These are phyloP conservation scores for Stemphylium beticola DNA, from an alignment of 2,329 filamentous ascomycete genomes.

Conservation along the genomic window DNA sequence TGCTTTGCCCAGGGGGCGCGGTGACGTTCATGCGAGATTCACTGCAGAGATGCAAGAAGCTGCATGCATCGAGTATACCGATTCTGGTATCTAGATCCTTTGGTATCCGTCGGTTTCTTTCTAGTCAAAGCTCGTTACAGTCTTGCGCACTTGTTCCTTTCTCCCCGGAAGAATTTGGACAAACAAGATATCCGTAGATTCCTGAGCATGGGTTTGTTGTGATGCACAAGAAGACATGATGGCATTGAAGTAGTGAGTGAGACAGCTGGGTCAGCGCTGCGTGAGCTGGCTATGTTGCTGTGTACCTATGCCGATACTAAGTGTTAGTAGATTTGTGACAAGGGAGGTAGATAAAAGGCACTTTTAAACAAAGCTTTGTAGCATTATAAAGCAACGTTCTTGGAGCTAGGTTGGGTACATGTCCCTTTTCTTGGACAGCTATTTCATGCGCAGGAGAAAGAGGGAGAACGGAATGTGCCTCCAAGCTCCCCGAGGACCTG, in stretches of 20 bases:
- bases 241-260: constrained; percentile 9
- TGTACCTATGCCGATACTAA: constrained; percentile 46
- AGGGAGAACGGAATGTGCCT: not conserved
- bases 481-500: too few species aligned
- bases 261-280: constrained; percentile 31
- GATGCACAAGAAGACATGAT: constrained; percentile 14
- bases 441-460: constrained; percentile 38
- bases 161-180: constrained; percentile 1
- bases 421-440: constrained; percentile 27
- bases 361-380: constrained; percentile 19
- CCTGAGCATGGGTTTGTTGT: constrained; percentile 20
- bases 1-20: too few species aligned
- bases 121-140: too few species aligned
- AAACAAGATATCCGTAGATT: constrained; percentile 28
- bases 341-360: too few species aligned
- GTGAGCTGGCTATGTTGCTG: constrained; percentile 33
- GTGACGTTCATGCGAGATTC: too few species aligned
- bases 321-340: constrained; percentile 29
- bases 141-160: too few species aligned
- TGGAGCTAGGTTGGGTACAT: constrained; percentile 26
- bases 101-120: too few species aligned
- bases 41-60: too few species aligned
- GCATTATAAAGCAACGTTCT: constrained; percentile 21
- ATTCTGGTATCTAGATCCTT: too few species aligned
- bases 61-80: too few species aligned